Conservation (phyloP, 2,329 filamentous ascomycete genomes). For the Penicillium verrucosum region DNA sequence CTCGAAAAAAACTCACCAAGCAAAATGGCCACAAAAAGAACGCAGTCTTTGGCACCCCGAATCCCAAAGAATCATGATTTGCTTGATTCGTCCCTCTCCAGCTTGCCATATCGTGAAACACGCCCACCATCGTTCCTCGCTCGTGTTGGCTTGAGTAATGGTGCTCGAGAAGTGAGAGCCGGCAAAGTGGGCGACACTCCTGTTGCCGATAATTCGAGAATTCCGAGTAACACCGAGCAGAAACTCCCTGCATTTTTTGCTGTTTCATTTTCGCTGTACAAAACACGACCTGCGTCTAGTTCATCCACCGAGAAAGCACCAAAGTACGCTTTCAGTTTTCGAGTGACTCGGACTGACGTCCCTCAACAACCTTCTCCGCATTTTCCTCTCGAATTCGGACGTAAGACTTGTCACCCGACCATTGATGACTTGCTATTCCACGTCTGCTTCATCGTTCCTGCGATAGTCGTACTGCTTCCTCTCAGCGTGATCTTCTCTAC, state of each 20-base stretch:
- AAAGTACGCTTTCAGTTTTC: not conserved
- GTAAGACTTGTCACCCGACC: not conserved
- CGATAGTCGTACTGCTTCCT: conserved; percentile 6
- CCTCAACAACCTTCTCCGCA: not conserved
- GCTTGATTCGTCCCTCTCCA: conserved; percentile 2
- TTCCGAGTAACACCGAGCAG: not conserved
- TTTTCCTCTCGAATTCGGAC: not conserved
- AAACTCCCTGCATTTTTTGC: not conserved
- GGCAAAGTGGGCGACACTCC: not conserved
- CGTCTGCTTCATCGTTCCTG: conserved; percentile 15
- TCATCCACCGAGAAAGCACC: not conserved
- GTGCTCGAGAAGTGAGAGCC: not conserved
- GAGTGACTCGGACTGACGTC: not conserved
- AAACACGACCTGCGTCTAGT: not conserved
- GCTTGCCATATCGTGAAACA: not conserved
- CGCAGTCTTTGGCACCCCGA: not conserved
- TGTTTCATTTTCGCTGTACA: conserved; percentile 3
- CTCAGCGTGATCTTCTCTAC: conserved; percentile 2
- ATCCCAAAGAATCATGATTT: conserved; percentile 2
- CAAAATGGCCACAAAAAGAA: conserved; percentile 7
- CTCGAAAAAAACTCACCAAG: conserved; percentile 10
- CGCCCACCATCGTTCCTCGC: not conserved
- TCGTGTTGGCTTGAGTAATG: not conserved
- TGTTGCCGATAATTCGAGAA: not conserved
- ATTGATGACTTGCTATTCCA: conserved; percentile 16